Conservation (phyloP, 352 stramenopile genomes). For the Stramenopiles sp. region DNA sequence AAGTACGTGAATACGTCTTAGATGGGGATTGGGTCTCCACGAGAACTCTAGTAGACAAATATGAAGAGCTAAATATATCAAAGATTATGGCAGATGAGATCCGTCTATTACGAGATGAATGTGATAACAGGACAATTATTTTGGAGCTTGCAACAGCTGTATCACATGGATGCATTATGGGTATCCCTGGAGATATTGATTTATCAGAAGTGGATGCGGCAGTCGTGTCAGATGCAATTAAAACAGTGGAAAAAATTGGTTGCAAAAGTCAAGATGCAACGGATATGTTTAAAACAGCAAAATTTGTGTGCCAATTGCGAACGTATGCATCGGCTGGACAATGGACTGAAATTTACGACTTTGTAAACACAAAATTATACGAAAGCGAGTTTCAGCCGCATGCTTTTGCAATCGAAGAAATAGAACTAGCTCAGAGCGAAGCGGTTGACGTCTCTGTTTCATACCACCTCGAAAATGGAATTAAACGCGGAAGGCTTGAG, state of each 20-base stretch:
- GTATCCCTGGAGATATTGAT: constrained; percentile 2
- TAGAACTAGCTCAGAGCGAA: background rate
- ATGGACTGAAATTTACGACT: constrained; percentile 3
- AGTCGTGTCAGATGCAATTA: background rate
- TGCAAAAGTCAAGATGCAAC: background rate
- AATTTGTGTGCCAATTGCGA: background rate
- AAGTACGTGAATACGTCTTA: background rate
- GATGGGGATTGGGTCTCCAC: background rate
- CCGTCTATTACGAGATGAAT: background rate
- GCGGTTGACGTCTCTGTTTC: background rate
- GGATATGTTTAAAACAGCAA: background rate
- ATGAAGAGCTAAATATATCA: background rate
- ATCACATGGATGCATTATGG: background rate
- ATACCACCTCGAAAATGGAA: background rate
- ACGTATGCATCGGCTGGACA: background rate
- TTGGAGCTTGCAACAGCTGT: background rate
- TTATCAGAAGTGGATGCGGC: background rate
- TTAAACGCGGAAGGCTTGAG: background rate
- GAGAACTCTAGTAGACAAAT: background rate
- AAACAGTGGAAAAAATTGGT: background rate
- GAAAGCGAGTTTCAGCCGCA: background rate
- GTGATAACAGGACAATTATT: background rate
- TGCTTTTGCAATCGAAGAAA: background rate
- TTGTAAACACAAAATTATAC: background rate
- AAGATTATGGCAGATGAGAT: background rate